These are phyloP conservation scores for Ceratocystis huliohia DNA, from an alignment of 2,329 filamentous ascomycete species.

Conservation along the genomic window DNA sequence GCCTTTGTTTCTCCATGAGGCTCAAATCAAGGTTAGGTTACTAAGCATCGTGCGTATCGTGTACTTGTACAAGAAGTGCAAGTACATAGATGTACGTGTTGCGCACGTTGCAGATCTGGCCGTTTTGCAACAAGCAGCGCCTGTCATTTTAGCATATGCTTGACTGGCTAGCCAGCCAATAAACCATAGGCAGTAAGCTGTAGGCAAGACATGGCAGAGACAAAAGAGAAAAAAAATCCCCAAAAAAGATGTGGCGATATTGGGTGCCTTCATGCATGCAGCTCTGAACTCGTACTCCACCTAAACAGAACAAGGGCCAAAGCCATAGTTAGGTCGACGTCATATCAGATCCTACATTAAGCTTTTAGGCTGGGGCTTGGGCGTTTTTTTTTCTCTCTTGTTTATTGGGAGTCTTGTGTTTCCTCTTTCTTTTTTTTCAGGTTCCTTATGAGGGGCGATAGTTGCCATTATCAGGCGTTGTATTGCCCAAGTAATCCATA, in stretches of 20 bases:
- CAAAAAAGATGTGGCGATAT: neutral
- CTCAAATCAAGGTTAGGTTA: neutral
- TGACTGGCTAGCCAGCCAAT: no score
- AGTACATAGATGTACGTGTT: neutral
- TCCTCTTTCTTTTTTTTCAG: neutral
- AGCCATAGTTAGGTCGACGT: neutral
- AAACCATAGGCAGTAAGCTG: no score
- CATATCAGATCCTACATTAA: neutral
- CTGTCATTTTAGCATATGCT: no score
- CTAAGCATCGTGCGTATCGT: neutral
- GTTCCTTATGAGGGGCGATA: neutral
- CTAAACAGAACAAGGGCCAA: neutral
- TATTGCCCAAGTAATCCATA: neutral
- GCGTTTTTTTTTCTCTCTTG: neutral
- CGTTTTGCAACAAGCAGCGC: neutral
- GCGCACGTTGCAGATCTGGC: neutral
- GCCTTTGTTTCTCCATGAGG: neutral
- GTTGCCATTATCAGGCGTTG: neutral
- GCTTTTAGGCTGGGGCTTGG: conserved; percentile 4
- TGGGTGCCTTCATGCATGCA: neutral
- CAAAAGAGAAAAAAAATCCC: no score
- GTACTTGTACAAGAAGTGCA: neutral
- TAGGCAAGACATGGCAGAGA: no score
- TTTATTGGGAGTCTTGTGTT: neutral
- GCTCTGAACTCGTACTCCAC: neutral